Conservation (phyloP, 805 yeast genomes). For the Wickerhamiella bombiphila region DNA sequence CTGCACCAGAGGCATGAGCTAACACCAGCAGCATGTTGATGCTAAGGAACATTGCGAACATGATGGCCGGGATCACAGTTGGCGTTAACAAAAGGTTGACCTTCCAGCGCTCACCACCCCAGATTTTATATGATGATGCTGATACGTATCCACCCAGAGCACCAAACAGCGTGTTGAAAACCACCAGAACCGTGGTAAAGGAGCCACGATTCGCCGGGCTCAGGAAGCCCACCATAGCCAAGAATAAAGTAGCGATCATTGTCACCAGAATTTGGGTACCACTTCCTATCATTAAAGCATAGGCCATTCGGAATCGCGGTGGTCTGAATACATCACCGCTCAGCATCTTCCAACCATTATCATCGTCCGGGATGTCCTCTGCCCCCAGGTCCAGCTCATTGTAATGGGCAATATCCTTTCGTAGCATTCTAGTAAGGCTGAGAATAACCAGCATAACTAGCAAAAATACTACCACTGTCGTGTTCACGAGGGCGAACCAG, state of each 20-base stretch:
- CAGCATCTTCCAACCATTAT: slow-evolving; percentile 86
- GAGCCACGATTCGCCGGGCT: slow-evolving; percentile 95
- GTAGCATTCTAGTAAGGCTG: slow-evolving; percentile 62
- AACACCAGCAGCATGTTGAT: slow-evolving; percentile 71
- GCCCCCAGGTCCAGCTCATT: slow-evolving; percentile 71
- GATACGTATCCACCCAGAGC: slow-evolving; percentile 78
- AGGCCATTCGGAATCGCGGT: slow-evolving; percentile 52
- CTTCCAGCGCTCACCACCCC: slow-evolving; percentile 89
- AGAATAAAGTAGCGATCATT: slow-evolving; percentile 53
- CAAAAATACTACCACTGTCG: slow-evolving; percentile 64
- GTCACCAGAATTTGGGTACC: slow-evolving; percentile 76
- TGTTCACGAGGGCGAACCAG: slow-evolving; percentile 86
- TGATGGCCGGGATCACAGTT: slow-evolving; percentile 62
- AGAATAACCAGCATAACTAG: slow-evolving; percentile 68
- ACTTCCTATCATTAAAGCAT: slow-evolving; percentile 74
- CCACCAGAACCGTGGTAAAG: slow-evolving; percentile 75
- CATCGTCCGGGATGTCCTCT: slow-evolving; percentile 67
- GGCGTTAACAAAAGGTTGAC: slow-evolving; percentile 74
- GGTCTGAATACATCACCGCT: slow-evolving; percentile 92
- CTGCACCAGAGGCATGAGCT: slow-evolving; percentile 81
- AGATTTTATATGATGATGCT: slow-evolving; percentile 68
- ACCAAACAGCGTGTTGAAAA: slow-evolving; percentile 69
- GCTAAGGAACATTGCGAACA: slow-evolving; percentile 48
- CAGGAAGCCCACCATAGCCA: slow-evolving; percentile 77
- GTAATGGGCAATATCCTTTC: slow-evolving; percentile 73